Evolutionary conservation across 352 stramenopile genomes (phyloP).

Genomic region (Globisporangium echinulatum): DNA sequence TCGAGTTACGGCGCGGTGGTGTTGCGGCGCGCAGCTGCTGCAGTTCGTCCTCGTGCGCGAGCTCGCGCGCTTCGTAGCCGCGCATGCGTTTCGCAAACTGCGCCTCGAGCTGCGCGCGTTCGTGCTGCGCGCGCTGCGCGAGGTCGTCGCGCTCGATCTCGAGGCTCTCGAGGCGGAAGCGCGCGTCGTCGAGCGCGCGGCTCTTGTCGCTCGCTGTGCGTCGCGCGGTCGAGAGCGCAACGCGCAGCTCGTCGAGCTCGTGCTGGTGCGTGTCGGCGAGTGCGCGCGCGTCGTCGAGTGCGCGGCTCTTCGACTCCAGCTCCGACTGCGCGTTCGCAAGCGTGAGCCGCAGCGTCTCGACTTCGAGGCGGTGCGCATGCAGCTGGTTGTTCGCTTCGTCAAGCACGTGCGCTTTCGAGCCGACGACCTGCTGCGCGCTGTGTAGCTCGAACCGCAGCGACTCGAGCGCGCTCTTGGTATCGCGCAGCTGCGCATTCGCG

Average conservation of each 20-base stretch:
- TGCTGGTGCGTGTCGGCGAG: slow-evolving; percentile 2
- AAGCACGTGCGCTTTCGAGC: slow-evolving; percentile 7
- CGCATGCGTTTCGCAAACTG: slow-evolving; percentile 8
- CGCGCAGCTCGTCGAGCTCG: slow-evolving; percentile 3
- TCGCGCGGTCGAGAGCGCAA: neutral
- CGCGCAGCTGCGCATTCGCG: neutral
- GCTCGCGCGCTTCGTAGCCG: slow-evolving; percentile 12
- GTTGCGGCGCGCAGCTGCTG: slow-evolving; percentile 2
- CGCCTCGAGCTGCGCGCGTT: slow-evolving; percentile 22
- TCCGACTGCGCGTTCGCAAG: slow-evolving; percentile 1
- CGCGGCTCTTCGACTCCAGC: slow-evolving; percentile 1
- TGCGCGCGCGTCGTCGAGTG: slow-evolving; percentile 3
- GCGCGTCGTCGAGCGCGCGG: slow-evolving; percentile 1
- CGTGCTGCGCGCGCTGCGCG: slow-evolving; percentile 3
- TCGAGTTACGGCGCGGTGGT: slow-evolving; percentile 5
- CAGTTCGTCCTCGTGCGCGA: slow-evolving; percentile 19
- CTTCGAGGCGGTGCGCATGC: neutral
- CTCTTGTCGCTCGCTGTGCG: slow-evolving; percentile 3
- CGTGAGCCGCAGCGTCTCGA: neutral
- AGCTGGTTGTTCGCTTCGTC: slow-evolving; percentile 5
- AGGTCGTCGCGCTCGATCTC: slow-evolving; percentile 12
- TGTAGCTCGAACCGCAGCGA: slow-evolving; percentile 4
- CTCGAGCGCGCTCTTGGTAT: slow-evolving; percentile 1
- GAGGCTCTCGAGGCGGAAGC: slow-evolving; percentile 4
- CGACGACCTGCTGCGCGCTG: slow-evolving; percentile 1